Conservation (phyloP, 1,139 yeast species). For the Kurtzmaniella quercitrusa region DNA sequence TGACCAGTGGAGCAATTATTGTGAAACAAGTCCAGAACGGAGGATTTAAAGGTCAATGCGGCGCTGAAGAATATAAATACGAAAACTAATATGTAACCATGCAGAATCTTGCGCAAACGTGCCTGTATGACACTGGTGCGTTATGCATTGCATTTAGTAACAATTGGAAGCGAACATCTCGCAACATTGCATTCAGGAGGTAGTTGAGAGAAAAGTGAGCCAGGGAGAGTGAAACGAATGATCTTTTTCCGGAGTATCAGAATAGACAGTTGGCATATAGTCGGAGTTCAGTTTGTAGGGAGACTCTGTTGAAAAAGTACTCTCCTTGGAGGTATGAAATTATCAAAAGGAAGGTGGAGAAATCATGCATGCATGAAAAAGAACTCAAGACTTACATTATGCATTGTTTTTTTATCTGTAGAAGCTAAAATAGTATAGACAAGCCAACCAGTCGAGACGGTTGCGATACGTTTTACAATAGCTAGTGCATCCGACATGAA, state of each 20-base stretch:
- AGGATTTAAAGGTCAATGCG: neutral
- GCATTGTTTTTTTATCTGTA: neutral
- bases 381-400: neutral
- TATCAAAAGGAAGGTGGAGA: neutral
- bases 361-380: neutral
- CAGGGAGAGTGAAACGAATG: too few species aligned
- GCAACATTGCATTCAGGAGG: neutral
- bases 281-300: too few species aligned
- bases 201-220: too few species aligned
- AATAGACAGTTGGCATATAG: too few species aligned
- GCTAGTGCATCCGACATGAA: neutral
- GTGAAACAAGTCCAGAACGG: neutral
- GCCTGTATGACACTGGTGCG: neutral
- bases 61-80: neutral
- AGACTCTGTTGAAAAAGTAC: neutral
- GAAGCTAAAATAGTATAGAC: neutral
- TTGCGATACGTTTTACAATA: neutral
- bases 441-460: neutral
- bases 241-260: too few species aligned
- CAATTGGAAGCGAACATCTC: neutral
- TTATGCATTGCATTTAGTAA: neutral
- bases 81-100: neutral
- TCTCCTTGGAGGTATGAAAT: too few species aligned
- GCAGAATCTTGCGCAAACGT: slow-evolving; percentile 1
- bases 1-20: neutral